Conservation (phyloP, 2,329 filamentous ascomycete genomes). For the Pestalotiopsis sp. region DNA sequence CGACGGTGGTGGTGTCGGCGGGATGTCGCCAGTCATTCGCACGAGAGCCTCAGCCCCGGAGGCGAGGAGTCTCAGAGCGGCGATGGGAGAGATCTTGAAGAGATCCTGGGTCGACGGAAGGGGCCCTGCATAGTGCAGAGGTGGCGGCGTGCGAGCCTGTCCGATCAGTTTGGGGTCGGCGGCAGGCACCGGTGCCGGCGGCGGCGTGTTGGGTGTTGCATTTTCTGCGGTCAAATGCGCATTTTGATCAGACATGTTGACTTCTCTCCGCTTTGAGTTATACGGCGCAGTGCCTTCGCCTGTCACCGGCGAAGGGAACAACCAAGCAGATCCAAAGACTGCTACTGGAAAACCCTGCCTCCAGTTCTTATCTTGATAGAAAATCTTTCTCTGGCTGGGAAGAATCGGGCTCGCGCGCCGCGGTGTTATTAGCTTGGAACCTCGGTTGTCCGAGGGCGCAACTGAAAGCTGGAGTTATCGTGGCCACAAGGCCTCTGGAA, state of each 20-base stretch:
- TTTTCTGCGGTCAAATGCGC: slow-evolving; percentile 17
- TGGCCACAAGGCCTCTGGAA: neutral
- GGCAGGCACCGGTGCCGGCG: slow-evolving; percentile 39
- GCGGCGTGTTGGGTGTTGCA: slow-evolving; percentile 32
- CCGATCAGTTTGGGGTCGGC: slow-evolving; percentile 35
- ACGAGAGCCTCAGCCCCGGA: slow-evolving; percentile 72
- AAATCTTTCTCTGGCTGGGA: neutral
- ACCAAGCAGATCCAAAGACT: neutral
- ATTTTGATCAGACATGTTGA: neutral
- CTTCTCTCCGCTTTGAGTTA: neutral
- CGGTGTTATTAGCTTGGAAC: neutral
- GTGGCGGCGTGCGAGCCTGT: slow-evolving; percentile 37
- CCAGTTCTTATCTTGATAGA: neutral
- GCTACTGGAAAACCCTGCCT: neutral
- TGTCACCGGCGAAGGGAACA: slow-evolving; percentile 4
- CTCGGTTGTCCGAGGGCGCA: neutral
- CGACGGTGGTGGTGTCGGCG: slow-evolving; percentile 73
- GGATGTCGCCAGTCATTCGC: slow-evolving; percentile 74
- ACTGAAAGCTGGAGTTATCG: neutral
- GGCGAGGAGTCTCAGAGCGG: slow-evolving; percentile 79
- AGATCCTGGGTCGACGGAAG: slow-evolving; percentile 61
- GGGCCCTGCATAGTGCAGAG: slow-evolving; percentile 44
- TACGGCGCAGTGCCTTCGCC: neutral
- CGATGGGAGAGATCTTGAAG: slow-evolving; percentile 70
- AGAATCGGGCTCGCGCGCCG: neutral